Base-by-base conservation (phyloP, 164 flowering plant species). In the Taxillus chinensis region DNA sequence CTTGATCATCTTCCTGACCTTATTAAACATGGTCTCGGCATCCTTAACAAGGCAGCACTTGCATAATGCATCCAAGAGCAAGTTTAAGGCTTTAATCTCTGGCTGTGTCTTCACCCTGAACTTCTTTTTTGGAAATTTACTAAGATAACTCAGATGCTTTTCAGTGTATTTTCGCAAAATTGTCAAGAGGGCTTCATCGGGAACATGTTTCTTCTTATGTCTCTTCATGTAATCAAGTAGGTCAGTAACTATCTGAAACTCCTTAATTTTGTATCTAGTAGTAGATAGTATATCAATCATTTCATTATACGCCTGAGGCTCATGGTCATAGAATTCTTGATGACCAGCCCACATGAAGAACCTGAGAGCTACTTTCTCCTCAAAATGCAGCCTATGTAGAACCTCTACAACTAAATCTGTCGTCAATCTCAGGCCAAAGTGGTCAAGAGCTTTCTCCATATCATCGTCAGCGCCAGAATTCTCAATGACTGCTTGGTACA, bases 141-240 rank as follows among this genome's bases (percentile, higher is more conserved):
- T 80, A 62, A 89, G 72, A 71, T 77, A 81, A 7, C 84, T 80
- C 70, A 89, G 65, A 67, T 93, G 75, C 68, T 81, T 87, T 51
- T 89, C 86, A 0, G 88, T 71, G 57, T 93, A 90, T 41, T 82
- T 59, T 60, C 83, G 83, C 80, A 93, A 74, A 55, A 87, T 79
- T 6, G 55, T 70, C 59, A 84, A 63, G n/a, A 93, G 72, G 56
- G 73, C 83, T 16, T 90, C 97, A 51, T 80, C 67, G 3, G 99
- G 99, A 39, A 93, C 91, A 3, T 71, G 63, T 39, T 62, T 77
- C 71, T 78, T 87, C 9, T 65, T 64, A 43, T 75, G 82, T 71
- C 98, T 80, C 81, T 93, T 93, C 98, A 93, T 90, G 75, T 86
- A 86, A 74, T 93, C 97, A 55, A 93, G 71, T 57, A 90, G 38